Evolutionary conservation across 495 filamentous ascomycete species (phyloP).

Genomic region (Penicillium cataractarum): DNA sequence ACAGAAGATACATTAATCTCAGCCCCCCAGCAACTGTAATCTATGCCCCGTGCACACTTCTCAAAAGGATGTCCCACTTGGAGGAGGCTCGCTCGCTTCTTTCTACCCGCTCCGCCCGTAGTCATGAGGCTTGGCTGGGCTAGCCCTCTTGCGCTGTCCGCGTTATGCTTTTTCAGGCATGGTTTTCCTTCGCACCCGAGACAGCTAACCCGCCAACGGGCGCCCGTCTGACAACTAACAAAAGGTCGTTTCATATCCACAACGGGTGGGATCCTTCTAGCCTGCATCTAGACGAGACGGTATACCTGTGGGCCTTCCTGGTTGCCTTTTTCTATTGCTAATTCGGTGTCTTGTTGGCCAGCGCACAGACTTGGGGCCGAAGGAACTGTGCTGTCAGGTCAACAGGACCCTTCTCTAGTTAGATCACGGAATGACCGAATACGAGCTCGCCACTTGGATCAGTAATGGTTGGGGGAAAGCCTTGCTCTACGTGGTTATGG

Average conservation of each 20-base stretch:
- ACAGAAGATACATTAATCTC: neutral
- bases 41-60: neutral
- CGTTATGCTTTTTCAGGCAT: neutral
- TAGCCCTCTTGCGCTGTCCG: neutral
- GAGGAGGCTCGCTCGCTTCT: slow-evolving; percentile 16
- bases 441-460: neutral
- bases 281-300: slow-evolving; percentile 1
- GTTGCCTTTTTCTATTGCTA: neutral
- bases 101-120: slow-evolving; percentile 11
- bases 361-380: slow-evolving; percentile 3
- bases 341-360: neutral
- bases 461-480: neutral
- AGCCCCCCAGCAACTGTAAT: neutral
- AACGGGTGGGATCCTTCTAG: slow-evolving; percentile 2
- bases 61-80: neutral
- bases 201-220: neutral
- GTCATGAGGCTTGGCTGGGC: neutral
- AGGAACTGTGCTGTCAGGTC: neutral
- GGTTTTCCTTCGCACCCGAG: neutral
- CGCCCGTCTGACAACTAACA: neutral
- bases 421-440: neutral
- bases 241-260: neutral
- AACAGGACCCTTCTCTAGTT: neutral
- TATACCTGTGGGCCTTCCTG: neutral
- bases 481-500: neutral